Percentiles rank a stretch among this genome's conserved stretches.
phyloP scores from a whole-genome alignment of 805 yeast species.

The Ogataea siamensis region DNA sequence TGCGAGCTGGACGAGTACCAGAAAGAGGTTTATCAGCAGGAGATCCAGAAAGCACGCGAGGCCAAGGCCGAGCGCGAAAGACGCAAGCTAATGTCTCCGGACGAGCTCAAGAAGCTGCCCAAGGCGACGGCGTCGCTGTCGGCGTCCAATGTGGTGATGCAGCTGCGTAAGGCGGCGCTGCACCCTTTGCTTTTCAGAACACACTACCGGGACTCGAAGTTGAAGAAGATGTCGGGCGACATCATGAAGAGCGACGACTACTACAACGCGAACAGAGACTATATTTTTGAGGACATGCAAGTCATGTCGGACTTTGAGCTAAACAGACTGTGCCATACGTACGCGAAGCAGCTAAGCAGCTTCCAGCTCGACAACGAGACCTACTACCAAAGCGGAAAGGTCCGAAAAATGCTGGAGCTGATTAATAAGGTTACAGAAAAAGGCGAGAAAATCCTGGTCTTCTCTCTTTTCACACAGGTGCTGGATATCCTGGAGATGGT shows the following conservation, averaged over 20 bases:
- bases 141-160: slow-evolving; percentile 77
- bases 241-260: slow-evolving; percentile 84
- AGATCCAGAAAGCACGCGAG: slow-evolving; percentile 46
- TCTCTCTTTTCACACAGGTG: slow-evolving; percentile 90
- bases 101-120: slow-evolving; percentile 34
- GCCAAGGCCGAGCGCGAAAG: slow-evolving; percentile 43
- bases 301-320: slow-evolving; percentile 92
- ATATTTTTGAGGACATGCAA: slow-evolving; percentile 89
- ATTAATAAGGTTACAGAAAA: slow-evolving; percentile 53
- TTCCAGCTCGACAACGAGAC: slow-evolving; percentile 53
- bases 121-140: slow-evolving; percentile 29
- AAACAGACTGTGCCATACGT: slow-evolving; percentile 67
- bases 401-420: slow-evolving; percentile 52
- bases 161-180: slow-evolving; percentile 84
- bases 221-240: slow-evolving; percentile 67
- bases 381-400: slow-evolving; percentile 71
- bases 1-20: slow-evolving; percentile 65
- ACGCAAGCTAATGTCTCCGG: slow-evolving; percentile 36
- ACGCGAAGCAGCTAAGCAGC: slow-evolving; percentile 59
- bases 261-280: slow-evolving; percentile 67
- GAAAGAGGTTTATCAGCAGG: slow-evolving; percentile 55
- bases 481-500: slow-evolving; percentile 83
- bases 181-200: slow-evolving; percentile 86
- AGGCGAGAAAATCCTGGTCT: slow-evolving; percentile 70
- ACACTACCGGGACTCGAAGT: slow-evolving; percentile 51